phyloP scores from a whole-genome alignment of 228 moss, liverwort and hornwort genomes.

The Sphagnum magellanicum region DNA sequence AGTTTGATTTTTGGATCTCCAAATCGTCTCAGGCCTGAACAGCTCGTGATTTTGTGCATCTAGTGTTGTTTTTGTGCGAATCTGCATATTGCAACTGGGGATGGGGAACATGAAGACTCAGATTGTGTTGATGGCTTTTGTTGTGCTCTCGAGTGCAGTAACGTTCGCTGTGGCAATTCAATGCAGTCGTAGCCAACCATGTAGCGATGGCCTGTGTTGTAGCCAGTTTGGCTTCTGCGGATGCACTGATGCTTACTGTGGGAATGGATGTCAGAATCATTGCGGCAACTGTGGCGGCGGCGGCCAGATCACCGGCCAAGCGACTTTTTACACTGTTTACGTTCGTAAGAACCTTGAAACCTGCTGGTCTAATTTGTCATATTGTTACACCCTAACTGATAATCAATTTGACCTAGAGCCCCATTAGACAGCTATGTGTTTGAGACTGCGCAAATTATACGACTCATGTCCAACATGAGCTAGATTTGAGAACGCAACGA shows the following conservation, averaged over 20 bases:
- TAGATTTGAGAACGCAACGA: background rate
- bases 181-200: conserved; percentile 11
- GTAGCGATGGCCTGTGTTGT: conserved; percentile 36
- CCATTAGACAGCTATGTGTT: background rate
- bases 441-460: background rate
- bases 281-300: conserved; percentile 9
- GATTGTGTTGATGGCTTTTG: too few species aligned
- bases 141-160: background rate
- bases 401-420: background rate
- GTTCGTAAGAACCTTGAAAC: conserved; percentile 9
- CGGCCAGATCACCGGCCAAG: conserved; percentile 7
- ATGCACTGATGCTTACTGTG: conserved; percentile 22
- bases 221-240: conserved; percentile 48
- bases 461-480: background rate
- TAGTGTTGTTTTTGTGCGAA: too few species aligned
- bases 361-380: too few species aligned
- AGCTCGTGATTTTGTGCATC: too few species aligned
- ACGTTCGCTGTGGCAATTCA: conserved; percentile 10
- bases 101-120: too few species aligned
- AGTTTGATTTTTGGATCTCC: too few species aligned
- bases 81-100: too few species aligned
- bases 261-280: conserved; percentile 25
- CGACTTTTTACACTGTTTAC: conserved; percentile 17
- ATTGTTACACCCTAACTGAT: background rate
- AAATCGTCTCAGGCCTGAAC: too few species aligned